Percentiles rank a stretch among this genome's conserved stretches.
phyloP scores from a whole-genome alignment of 1,284 basidiomycete species.

The Pseudozyma hubeiensis region DNA sequence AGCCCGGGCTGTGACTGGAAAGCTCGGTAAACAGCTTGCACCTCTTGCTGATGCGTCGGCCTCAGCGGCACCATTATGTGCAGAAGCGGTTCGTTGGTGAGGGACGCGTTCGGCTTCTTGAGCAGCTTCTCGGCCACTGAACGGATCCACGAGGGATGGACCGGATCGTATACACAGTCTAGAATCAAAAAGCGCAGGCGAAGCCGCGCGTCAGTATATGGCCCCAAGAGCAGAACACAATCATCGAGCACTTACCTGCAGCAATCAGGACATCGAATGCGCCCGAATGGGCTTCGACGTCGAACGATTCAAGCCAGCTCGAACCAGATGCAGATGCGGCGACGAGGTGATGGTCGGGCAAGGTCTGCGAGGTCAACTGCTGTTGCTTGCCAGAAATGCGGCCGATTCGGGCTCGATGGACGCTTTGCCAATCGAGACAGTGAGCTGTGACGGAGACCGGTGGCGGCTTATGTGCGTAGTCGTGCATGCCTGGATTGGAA shows the following conservation, averaged over 20 bases:
- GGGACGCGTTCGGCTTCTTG: neutral
- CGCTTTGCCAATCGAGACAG: slow-evolving; percentile 59
- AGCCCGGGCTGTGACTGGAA: slow-evolving; percentile 19
- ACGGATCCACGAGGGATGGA: slow-evolving; percentile 60
- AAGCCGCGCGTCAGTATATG: neutral
- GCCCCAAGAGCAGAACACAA: no score
- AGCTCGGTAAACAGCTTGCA: slow-evolving; percentile 53
- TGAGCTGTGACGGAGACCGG: slow-evolving; percentile 13
- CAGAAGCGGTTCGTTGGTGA: slow-evolving; percentile 20
- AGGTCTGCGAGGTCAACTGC: slow-evolving; percentile 49
- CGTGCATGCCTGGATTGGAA: neutral
- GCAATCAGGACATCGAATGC: slow-evolving; percentile 57
- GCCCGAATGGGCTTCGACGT: slow-evolving; percentile 7
- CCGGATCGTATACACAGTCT: slow-evolving; percentile 64
- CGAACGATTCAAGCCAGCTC: slow-evolving; percentile 11
- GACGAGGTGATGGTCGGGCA: slow-evolving; percentile 23
- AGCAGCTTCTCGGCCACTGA: slow-evolving; percentile 54
- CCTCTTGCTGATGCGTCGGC: slow-evolving; percentile 53
- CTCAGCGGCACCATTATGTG: slow-evolving; percentile 59
- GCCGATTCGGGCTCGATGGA: slow-evolving; percentile 18
- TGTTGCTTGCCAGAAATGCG: slow-evolving; percentile 1
- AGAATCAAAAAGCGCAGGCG: neutral
- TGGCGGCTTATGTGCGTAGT: neutral
- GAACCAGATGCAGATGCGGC: neutral
- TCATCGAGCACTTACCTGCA: slow-evolving; percentile 34